Percentiles rank a stretch among this genome's conserved stretches.
These are phyloP conservation scores for Globisporangium heterothallicum DNA, from an alignment of 352 stramenopile species.

Conservation along the genomic window DNA sequence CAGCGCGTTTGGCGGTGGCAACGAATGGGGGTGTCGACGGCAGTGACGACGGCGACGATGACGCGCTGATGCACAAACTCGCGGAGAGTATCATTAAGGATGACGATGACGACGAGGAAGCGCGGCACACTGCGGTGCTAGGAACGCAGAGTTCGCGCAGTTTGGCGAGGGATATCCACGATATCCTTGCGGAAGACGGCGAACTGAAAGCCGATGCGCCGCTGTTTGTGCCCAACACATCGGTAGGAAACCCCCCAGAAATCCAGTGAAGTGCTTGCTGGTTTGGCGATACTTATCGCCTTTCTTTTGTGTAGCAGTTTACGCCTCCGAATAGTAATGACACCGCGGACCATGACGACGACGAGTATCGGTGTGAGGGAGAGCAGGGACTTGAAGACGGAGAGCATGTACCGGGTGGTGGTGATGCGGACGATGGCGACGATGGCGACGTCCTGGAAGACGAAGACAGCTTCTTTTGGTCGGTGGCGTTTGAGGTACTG, in stretches of 20 bases:
- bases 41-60: slow-evolving; percentile 13
- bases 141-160: neutral
- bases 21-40: neutral
- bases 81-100: slow-evolving; percentile 19
- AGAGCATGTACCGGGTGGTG: neutral
- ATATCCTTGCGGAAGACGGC: slow-evolving; percentile 29
- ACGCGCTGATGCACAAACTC: slow-evolving; percentile 14
- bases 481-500: slow-evolving; percentile 73
- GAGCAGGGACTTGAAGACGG: slow-evolving; percentile 1
- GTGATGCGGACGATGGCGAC: slow-evolving; percentile 2
- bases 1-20: too few species aligned
- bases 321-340: slow-evolving; percentile 11
- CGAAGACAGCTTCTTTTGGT: slow-evolving; percentile 86
- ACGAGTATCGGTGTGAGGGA: slow-evolving; percentile 5
- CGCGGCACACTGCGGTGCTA: neutral
- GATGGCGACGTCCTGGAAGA: slow-evolving; percentile 36
- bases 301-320: slow-evolving; percentile 8
- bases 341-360: slow-evolving; percentile 6
- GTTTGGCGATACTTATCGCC: neutral
- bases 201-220: slow-evolving; percentile 73
- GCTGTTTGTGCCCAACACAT: slow-evolving; percentile 50
- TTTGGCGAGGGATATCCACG: slow-evolving; percentile 19
- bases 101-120: slow-evolving; percentile 14
- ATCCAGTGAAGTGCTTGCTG: neutral
- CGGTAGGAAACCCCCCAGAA: slow-evolving; percentile 1